phyloP scores from a whole-genome alignment of 768 basidiomycete genomes.

The Trichaptum fuscoviolaceum region DNA sequence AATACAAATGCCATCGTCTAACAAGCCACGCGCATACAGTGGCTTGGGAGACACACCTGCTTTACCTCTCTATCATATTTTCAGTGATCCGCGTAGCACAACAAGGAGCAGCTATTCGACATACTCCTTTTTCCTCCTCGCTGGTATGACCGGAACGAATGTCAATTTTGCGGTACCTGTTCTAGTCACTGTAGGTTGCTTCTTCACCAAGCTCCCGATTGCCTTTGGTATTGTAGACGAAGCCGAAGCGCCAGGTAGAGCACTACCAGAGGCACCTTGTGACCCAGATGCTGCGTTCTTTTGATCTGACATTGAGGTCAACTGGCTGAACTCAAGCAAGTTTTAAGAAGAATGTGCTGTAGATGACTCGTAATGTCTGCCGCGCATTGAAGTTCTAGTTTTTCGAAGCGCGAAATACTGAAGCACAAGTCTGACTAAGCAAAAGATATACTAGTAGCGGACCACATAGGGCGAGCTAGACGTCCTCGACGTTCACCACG shows the following conservation, averaged over 20 bases:
- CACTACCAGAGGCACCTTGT: neutral
- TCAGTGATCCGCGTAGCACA: neutral
- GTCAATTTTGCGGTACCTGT: conserved; percentile 74
- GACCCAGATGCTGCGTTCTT: neutral
- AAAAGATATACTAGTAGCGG: no score
- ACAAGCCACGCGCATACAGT: neutral
- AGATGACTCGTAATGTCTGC: no score
- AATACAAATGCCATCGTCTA: conserved; percentile 9
- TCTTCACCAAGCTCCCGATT: conserved; percentile 72
- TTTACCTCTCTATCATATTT: conserved; percentile 5
- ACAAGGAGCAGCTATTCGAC: conserved; percentile 22
- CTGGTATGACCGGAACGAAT: conserved; percentile 72
- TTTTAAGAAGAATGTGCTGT: no score
- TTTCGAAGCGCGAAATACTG: no score
- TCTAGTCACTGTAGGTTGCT: conserved; percentile 62
- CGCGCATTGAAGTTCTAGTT: no score
- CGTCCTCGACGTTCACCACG: neutral
- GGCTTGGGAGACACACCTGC: conserved; percentile 3
- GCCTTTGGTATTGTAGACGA: conserved; percentile 45
- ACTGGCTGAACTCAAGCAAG: no score
- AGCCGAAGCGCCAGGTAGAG: neutral
- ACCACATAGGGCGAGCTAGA: neutral
- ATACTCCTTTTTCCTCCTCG: conserved; percentile 78
- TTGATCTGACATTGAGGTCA: neutral
- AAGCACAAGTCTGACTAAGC: no score